A percentile compares a stretch with the other conserved stretches of the same genome.
Conservation (phyloP, 1,284 basidiomycete species). For the Puccinia triticina region DNA sequence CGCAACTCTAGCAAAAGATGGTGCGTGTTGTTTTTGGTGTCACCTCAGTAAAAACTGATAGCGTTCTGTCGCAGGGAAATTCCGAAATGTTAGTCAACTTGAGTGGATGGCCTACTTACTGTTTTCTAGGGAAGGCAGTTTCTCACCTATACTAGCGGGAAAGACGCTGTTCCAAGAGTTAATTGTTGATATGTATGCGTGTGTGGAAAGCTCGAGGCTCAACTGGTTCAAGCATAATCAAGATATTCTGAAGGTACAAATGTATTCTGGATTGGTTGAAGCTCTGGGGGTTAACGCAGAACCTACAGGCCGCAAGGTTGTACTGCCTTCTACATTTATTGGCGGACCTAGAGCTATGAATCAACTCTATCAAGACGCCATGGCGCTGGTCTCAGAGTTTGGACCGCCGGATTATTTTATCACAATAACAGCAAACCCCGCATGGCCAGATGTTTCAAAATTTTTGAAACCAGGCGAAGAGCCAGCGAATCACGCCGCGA, state of each 20-base stretch:
- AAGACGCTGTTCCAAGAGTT: not conserved
- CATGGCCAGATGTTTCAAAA: slow-evolving; percentile 55
- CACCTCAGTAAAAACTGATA: not conserved
- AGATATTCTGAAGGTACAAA: not conserved
- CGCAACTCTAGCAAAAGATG: not conserved
- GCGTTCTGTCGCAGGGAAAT: not conserved
- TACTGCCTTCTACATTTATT: slow-evolving; percentile 61
- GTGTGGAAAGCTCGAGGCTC: not conserved
- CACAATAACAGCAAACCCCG: slow-evolving; percentile 62
- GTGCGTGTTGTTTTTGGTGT: not conserved
- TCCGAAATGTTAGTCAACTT: not conserved
- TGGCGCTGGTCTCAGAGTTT: slow-evolving; percentile 59
- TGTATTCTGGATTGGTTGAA: not conserved
- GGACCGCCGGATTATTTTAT: slow-evolving; percentile 62
- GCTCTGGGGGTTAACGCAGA: not conserved
- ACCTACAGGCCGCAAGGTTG: slow-evolving; percentile 54
- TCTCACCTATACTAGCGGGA: not conserved
- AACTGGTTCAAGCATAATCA: slow-evolving; percentile 1
- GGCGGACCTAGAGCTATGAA: slow-evolving; percentile 60
- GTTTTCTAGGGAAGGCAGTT: not conserved
- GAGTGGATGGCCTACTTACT: not conserved
- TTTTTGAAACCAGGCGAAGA: not conserved
- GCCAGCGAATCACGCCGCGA: not conserved
- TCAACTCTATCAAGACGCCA: slow-evolving; percentile 61
- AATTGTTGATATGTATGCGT: slow-evolving; percentile 20